A percentile compares a stretch with the other conserved stretches of the same genome.
Conservation (phyloP, 148 eudicot species). For the Talinum fruticosum region DNA sequence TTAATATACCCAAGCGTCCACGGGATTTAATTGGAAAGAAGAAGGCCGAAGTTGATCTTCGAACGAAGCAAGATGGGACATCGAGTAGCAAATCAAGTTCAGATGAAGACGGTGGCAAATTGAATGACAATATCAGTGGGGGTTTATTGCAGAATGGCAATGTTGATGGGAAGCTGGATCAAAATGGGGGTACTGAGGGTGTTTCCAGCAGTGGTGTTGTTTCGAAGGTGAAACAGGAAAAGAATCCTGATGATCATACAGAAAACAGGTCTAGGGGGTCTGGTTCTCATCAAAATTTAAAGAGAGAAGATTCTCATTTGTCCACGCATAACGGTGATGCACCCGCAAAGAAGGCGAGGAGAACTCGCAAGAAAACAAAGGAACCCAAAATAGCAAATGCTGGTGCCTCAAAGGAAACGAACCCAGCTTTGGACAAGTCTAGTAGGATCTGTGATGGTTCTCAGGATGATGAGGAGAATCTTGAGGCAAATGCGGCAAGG, state of each 20-base stretch:
- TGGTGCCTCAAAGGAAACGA: conserved; percentile 29
- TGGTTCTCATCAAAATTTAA: conserved; percentile 28
- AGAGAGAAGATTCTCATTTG: conserved; percentile 38
- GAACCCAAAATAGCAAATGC: conserved; percentile 31
- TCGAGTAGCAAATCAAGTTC: conserved; percentile 33
- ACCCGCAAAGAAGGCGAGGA: conserved; percentile 39
- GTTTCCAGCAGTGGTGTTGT: conserved; percentile 18
- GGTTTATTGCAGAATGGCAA: conserved; percentile 16
- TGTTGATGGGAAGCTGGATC: conserved; percentile 20
- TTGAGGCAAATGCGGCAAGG: conserved; percentile 92
- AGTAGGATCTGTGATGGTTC: conserved; percentile 30
- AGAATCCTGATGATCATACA: conserved; percentile 22
- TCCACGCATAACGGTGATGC: conserved; percentile 37
- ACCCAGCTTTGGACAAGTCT: conserved; percentile 33
- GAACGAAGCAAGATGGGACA: conserved; percentile 28
- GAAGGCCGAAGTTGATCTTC: conserved; percentile 43
- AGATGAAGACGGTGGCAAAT: conserved; percentile 23
- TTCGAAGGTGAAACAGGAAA: conserved; percentile 39
- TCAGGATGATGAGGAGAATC: conserved; percentile 82
- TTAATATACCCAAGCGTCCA: conserved; percentile 67
- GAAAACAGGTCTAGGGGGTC: conserved; percentile 32
- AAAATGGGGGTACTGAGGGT: conserved; percentile 26
- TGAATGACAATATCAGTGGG: conserved; percentile 20
- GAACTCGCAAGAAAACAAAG: conserved; percentile 45
- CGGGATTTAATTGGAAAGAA: conserved; percentile 67